A percentile compares a stretch with the other conserved stretches of the same genome.
Conservation (phyloP, 1,139 yeast species). For the Saccharomyces uvarum region DNA sequence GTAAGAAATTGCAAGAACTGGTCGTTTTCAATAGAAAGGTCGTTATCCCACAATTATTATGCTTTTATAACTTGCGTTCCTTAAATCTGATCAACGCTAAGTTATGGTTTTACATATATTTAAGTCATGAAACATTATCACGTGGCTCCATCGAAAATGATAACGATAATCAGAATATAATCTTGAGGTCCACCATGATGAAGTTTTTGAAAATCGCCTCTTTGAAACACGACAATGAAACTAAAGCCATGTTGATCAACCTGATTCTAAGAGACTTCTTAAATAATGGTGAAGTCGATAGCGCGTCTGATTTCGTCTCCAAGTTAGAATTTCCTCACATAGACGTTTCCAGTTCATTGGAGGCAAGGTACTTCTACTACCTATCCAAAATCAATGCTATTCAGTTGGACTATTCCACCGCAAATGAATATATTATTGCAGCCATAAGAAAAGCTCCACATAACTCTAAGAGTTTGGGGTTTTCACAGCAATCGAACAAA, state of each 20-base stretch:
- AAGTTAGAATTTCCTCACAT: conserved; percentile 72
- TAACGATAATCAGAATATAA: conserved; percentile 35
- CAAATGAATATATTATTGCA: conserved; percentile 82
- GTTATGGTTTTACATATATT: conserved; percentile 83
- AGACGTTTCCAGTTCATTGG: conserved; percentile 73
- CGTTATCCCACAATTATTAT: conserved; percentile 48
- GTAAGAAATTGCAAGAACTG: conserved; percentile 42
- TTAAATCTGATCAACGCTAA: conserved; percentile 84
- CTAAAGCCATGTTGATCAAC: conserved; percentile 81
- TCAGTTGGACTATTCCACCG: conserved; percentile 86
- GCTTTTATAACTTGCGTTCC: conserved; percentile 68
- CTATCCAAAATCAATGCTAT: conserved; percentile 84
- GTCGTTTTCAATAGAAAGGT: conserved; percentile 42
- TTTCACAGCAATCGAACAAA: conserved; percentile 84
- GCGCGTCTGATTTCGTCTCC: conserved; percentile 83
- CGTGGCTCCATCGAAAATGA: conserved; percentile 15
- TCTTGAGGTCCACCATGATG: conserved; percentile 62
- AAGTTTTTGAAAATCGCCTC: conserved; percentile 79
- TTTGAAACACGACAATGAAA: conserved; percentile 85
- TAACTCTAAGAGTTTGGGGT: conserved; percentile 76
- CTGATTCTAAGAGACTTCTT: conserved; percentile 75
- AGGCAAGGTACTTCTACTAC: conserved; percentile 86
- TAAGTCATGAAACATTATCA: conserved; percentile 59
- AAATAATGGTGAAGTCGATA: conserved; percentile 69
- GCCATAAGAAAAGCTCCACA: conserved; percentile 98